A percentile compares a stretch with the other conserved stretches of the same genome.
Evolutionary conservation across 2,329 filamentous ascomycete genomes (phyloP).

Genomic region (Tolypocladium amazonense): DNA sequence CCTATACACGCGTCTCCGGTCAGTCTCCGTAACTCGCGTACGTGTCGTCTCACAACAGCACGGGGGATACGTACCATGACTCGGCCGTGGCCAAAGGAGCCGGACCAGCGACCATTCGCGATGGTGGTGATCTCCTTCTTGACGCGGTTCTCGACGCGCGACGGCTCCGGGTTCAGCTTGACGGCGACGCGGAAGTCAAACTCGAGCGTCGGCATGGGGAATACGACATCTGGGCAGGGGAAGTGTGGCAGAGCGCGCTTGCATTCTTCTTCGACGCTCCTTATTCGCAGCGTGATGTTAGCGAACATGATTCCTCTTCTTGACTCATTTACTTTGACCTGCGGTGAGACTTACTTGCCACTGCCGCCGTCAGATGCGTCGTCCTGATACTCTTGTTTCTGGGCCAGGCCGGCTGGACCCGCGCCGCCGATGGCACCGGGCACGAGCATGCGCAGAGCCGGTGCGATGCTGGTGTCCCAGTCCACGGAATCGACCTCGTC

Average conservation of each 20-base stretch:
- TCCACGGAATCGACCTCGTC: constrained; percentile 9
- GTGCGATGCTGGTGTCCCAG: constrained; percentile 19
- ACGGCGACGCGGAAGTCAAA: constrained; percentile 42
- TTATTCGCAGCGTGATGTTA: constrained; percentile 1
- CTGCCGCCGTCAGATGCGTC: neutral
- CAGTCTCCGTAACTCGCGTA: constrained; percentile 4
- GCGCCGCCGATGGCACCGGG: neutral
- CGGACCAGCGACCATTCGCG: constrained; percentile 34
- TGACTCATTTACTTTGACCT: neutral
- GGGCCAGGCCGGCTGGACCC: neutral
- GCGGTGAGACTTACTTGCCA: neutral
- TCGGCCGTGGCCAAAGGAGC: constrained; percentile 36
- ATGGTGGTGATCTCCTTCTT: constrained; percentile 40
- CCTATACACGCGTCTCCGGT: constrained; percentile 13
- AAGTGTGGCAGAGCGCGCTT: constrained; percentile 27
- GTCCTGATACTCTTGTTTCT: neutral
- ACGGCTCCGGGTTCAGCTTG: constrained; percentile 29
- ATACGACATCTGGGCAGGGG: constrained; percentile 28
- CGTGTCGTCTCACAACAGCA: neutral
- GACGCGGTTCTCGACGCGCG: constrained; percentile 30
- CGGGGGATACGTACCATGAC: constrained; percentile 27
- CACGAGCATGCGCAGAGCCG: constrained; percentile 4
- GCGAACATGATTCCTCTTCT: neutral
- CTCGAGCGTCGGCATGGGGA: constrained; percentile 34
- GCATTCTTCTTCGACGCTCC: constrained; percentile 26